Base-by-base conservation (phyloP, 305 asterid genomes). In the Ajuga reptans region DNA sequence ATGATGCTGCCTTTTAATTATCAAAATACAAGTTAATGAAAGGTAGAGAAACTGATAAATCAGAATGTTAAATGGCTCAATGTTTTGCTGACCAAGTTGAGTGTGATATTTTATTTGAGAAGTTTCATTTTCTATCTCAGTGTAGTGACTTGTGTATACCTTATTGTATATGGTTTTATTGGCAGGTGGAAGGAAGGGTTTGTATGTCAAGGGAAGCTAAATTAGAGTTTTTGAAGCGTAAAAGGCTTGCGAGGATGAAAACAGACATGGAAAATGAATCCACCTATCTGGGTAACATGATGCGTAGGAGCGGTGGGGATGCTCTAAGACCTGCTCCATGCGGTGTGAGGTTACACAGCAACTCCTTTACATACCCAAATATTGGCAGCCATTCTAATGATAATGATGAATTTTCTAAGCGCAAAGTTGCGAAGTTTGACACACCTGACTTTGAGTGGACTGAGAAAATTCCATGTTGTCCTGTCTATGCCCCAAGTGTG, bases 141-240 rank as follows among this genome's bases (percentile, higher is more conserved):
- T n/a, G 24, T 63, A 42, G 57, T 34, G 24, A 27, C 11, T 14
- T 31, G 41, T 41, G 51, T 62, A 51, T 39, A 49, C 73, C 42
- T 64, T 45, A 21, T 17, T 53, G 54, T 34, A 50, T 63, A 29
- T 68, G 33, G 64, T 72, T 75, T 63, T 47, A 43, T 64, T 75
- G 77, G 65, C 82, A 92, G 98, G 98, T 92, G 90, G 98, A 90
- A 88, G 92, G 95, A 72, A 82, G 79, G 84, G 82, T 65, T 77
- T 78, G 84, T 62, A 82, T 74, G 78, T 88, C 90, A 29, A 84
- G 96, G 78, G 95, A 88, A 61, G 96, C 93, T 71, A 89, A 82
- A 76, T 79, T 88, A 54, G 94, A 92, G 75, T 88, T 84, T 77
- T 73, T 92, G 88, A 92, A 87, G 84, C 84, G 74, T 43, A 87